Conservation (phyloP, 164 flowering plant species). For the Umbellularia californica region DNA sequence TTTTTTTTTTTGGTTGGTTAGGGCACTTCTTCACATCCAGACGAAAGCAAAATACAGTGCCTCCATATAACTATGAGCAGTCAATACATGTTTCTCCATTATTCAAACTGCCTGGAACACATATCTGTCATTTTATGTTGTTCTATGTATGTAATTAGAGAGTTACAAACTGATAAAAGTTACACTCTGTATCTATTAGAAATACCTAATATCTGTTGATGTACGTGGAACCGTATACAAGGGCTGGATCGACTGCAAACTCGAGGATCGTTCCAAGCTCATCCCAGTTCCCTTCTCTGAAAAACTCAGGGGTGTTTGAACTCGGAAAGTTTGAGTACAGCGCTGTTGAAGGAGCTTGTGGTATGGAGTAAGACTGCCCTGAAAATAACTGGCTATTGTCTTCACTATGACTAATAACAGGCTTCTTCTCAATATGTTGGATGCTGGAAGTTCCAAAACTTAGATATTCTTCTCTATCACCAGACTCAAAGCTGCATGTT, state of each 20-base stretch:
- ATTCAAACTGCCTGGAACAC: neutral
- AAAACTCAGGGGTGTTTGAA: slow-evolving; percentile 6
- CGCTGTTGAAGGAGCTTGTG: slow-evolving; percentile 16
- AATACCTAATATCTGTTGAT: neutral
- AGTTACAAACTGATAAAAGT: neutral
- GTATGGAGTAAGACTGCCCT: neutral
- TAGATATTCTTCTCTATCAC: neutral
- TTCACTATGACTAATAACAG: slow-evolving; percentile 11
- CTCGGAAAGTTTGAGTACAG: slow-evolving; percentile 13
- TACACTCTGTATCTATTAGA: neutral
- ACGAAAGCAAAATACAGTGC: too few relatives aligned
- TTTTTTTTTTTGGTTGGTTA: too few relatives aligned
- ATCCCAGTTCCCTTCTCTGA: slow-evolving; percentile 39
- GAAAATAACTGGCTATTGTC: slow-evolving; percentile 9
- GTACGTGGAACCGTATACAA: neutral
- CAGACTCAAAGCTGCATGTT: slow-evolving; percentile 4
- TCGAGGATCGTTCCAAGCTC: slow-evolving; percentile 46
- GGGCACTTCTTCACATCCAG: too few relatives aligned
- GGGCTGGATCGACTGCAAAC: slow-evolving; percentile 14
- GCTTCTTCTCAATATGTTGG: slow-evolving; percentile 21
- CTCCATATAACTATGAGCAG: too few relatives aligned
- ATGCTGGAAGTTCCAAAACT: neutral
- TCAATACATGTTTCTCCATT: too few relatives aligned
- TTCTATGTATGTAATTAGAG: neutral
- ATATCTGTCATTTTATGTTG: neutral